Base-by-base conservation (phyloP, 805 yeast species). In the Lipomyces kockii region DNA sequence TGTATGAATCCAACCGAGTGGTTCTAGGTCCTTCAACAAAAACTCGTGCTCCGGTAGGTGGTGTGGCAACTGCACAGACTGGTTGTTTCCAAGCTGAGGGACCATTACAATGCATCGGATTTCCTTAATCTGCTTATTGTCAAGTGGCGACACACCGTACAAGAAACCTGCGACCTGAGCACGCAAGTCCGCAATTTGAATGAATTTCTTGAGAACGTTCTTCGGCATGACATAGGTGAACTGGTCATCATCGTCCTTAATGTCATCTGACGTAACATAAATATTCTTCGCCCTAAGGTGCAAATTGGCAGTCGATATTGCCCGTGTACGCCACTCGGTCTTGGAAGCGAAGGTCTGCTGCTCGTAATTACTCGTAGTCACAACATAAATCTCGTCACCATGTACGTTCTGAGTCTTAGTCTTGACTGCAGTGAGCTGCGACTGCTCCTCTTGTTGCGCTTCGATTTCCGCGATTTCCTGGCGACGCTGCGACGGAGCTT, bases 1-100 rank as follows among this genome's bases (percentile, higher is more conserved):
- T 0, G 98, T 91, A 76, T 94, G 98, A n/a, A 95, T 84, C 97
- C 97, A 91, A 0, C 99, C 99, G 20, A 95, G 78, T 4, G 95
- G 85, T 74, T 92, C 93, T 46, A 91, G 77, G 1, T 85, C 89
- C n/a, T 82, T 81, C 11, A 84, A 73, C 58, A 79, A 80, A 8
- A 79, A 73, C 4, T 79, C 78, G 17, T 71, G 73, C 0, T 76
- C 74, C 1, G 89, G 86, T 2, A 83, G 71, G 34, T 74, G 67
- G 0, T 74, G 72, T 3, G 94, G 87, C 64, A 92, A 82, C 71
- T 89, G 87, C 14, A 92, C 87, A 2, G 85, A 80, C 67, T 85
- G 87, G 35, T 84, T 80, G 68, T 85, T 87, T 1, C 98, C 98
- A 54, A 92, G 80, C 78, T 95, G 99, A 0, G 98, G 98, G 5